phyloP scores from a whole-genome alignment of 2,329 filamentous ascomycete genomes.

The Fusarium proliferatum region DNA sequence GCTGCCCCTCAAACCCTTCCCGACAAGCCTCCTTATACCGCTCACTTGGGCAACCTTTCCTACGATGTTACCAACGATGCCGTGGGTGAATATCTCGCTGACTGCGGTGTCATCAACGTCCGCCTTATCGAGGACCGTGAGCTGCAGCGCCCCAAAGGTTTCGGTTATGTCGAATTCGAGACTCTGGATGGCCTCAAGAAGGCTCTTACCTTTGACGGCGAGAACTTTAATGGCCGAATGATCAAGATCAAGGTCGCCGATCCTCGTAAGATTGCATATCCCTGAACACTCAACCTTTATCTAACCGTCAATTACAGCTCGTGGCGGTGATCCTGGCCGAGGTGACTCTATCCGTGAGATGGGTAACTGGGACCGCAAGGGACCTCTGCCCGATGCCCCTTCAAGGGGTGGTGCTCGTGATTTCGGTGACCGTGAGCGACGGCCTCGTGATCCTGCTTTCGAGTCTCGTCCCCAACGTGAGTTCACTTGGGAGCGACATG shows the following conservation, averaged over 20 bases:
- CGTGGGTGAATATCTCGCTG: constrained; percentile 86
- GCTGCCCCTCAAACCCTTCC: constrained; percentile 79
- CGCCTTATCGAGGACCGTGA: constrained; percentile 97
- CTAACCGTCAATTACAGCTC: constrained; percentile 70
- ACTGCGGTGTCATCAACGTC: constrained; percentile 87
- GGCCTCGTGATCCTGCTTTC: constrained; percentile 69
- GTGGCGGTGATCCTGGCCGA: constrained; percentile 73
- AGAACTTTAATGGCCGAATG: constrained; percentile 85
- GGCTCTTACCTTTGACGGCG: constrained; percentile 84
- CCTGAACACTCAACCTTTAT: neutral
- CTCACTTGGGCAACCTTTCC: constrained; percentile 94
- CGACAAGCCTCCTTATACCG: constrained; percentile 92
- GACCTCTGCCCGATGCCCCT: constrained; percentile 82
- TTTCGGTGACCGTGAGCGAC: constrained; percentile 72
- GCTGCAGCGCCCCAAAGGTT: constrained; percentile 94
- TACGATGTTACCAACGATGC: constrained; percentile 90
- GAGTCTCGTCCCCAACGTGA: constrained; percentile 75
- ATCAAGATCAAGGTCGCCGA: constrained; percentile 97
- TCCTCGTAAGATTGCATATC: constrained; percentile 77
- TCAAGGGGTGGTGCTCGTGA: constrained; percentile 63
- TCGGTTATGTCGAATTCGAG: constrained; percentile 96
- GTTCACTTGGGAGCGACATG: constrained; percentile 93
- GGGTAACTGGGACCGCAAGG: constrained; percentile 92
- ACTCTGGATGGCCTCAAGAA: constrained; percentile 90
- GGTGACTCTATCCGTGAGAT: constrained; percentile 79